Percentiles rank a stretch among this genome's conserved stretches.
phyloP scores from a whole-genome alignment of 192 early-diverging fungal species.

The Podila epicladia region DNA sequence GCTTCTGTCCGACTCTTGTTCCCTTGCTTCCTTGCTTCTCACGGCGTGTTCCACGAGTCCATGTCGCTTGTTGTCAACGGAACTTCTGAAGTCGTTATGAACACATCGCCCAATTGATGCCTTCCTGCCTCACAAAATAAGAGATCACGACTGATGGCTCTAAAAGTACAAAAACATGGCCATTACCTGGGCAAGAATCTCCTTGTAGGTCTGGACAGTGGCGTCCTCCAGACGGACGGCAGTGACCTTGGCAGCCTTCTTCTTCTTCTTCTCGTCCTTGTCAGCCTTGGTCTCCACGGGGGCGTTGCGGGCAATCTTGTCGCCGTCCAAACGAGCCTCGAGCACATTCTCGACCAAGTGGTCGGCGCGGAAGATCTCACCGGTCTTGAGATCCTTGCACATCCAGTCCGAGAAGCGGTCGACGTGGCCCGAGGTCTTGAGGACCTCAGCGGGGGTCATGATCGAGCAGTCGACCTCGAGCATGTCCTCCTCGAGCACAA shows the following conservation, averaged over 20 bases:
- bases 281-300: slow-evolving; percentile 55
- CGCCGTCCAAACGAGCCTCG: slow-evolving; percentile 89
- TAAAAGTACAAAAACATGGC: not conserved
- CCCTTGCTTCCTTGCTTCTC: too few species aligned
- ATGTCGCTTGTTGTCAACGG: too few species aligned
- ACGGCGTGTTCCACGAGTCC: too few species aligned
- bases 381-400: slow-evolving; percentile 91
- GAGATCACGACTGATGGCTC: not conserved
- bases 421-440: slow-evolving; percentile 99
- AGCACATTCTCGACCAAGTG: slow-evolving; percentile 96
- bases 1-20: too few species aligned
- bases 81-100: too few species aligned
- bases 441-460: slow-evolving; percentile 94
- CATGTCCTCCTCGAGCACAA: slow-evolving; percentile 99
- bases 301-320: slow-evolving; percentile 71
- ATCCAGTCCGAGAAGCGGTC: slow-evolving; percentile 99
- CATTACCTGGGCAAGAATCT: slow-evolving; percentile 84
- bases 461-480: slow-evolving; percentile 98
- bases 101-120: too few species aligned
- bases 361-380: slow-evolving; percentile 97
- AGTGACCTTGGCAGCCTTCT: slow-evolving; percentile 71
- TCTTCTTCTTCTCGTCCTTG: slow-evolving; percentile 77
- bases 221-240: slow-evolving; percentile 70
- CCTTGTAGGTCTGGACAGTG: slow-evolving; percentile 77
- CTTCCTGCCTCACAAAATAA: not conserved